Evolutionary conservation across 176 grass and related monocot genomes (phyloP).

Genomic region (Oryza australiensis): DNA sequence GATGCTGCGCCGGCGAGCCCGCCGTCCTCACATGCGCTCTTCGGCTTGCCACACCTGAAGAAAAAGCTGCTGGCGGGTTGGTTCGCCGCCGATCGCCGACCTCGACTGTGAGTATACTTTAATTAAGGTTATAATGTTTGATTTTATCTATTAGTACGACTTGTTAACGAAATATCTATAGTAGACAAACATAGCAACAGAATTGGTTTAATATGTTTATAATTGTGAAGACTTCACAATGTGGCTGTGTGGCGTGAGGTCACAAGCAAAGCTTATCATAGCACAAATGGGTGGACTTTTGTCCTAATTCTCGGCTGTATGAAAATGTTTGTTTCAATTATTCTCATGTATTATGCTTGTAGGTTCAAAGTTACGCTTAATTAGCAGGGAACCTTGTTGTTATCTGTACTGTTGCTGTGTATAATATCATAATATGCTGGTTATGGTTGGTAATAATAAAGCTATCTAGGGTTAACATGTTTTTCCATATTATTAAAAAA

Average conservation of each 20-base stretch:
- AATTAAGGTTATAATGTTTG: background rate
- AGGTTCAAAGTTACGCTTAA: background rate
- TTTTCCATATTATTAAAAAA: background rate
- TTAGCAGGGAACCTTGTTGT: background rate
- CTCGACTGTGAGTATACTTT: slow-evolving; percentile 27
- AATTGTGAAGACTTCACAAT: background rate
- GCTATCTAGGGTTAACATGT: no score
- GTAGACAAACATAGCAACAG: background rate
- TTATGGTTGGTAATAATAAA: background rate
- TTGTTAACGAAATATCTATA: background rate
- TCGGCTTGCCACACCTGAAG: slow-evolving; percentile 53
- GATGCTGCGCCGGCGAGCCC: slow-evolving; percentile 67
- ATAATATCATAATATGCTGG: background rate
- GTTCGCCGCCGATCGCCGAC: slow-evolving; percentile 15
- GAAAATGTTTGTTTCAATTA: slow-evolving; percentile 6
- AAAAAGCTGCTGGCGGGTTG: slow-evolving; percentile 39
- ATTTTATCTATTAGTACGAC: background rate
- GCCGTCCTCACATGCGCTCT: slow-evolving; percentile 68
- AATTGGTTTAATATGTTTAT: background rate
- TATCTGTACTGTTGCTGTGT: background rate
- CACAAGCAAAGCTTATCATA: background rate
- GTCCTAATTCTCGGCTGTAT: background rate
- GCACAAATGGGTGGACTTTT: background rate
- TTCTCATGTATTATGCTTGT: background rate
- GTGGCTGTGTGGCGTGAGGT: background rate